These are phyloP conservation scores for Psilocybe cubensis DNA, from an alignment of 768 basidiomycete genomes.

Conservation along the genomic window DNA sequence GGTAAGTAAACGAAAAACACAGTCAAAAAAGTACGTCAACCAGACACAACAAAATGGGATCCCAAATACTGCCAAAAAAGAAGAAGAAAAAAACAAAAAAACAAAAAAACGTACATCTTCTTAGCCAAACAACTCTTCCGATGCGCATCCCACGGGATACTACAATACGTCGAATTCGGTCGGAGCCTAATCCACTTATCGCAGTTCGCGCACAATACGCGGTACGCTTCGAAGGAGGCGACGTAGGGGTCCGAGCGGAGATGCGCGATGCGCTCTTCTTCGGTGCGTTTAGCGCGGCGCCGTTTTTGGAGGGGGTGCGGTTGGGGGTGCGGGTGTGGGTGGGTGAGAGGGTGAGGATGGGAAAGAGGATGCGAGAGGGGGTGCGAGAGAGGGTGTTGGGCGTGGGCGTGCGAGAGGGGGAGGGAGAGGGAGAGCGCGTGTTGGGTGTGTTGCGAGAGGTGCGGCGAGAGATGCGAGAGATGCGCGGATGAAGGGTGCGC, in stretches of 20 bases:
- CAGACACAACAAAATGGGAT: no score
- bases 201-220: slow-evolving; percentile 78
- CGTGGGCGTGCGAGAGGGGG: not conserved
- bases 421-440: no score
- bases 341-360: not conserved
- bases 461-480: no score
- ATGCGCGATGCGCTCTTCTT: slow-evolving; percentile 77
- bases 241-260: slow-evolving; percentile 74
- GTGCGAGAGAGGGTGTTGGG: slow-evolving; percentile 16
- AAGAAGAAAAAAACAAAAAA: slow-evolving; percentile 1
- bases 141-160: slow-evolving; percentile 89
- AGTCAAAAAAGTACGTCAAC: no score
- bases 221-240: slow-evolving; percentile 79
- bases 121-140: slow-evolving; percentile 82
- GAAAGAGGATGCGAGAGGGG: not conserved
- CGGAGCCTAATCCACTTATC: slow-evolving; percentile 88
- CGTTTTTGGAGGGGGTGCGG: slow-evolving; percentile 43
- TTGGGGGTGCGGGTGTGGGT: slow-evolving; percentile 20
- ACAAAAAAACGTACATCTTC: slow-evolving; percentile 57
- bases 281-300: slow-evolving; percentile 70
- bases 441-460: no score
- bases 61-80: slow-evolving; percentile 1
- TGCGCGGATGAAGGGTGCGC: no score
- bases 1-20: not conserved
- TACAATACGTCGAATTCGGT: slow-evolving; percentile 85